Evolutionary conservation across 2,329 filamentous ascomycete species (phyloP).

Genomic region (Sporothrix dimorphospora): DNA sequence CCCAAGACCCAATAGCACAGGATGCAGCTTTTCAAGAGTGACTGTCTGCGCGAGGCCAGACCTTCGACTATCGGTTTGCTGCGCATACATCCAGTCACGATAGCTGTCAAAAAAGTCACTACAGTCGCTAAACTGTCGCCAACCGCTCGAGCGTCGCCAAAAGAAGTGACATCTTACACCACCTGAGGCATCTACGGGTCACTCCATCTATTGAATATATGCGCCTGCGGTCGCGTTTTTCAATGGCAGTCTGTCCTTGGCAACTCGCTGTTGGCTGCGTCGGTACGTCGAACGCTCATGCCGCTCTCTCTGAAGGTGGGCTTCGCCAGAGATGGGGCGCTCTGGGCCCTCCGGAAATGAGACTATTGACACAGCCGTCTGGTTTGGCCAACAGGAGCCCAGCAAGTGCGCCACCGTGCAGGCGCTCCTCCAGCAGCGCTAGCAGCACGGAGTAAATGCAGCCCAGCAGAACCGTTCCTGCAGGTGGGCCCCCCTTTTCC

Average conservation of each 20-base stretch:
- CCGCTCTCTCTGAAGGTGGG: background rate
- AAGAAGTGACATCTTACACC: constrained; percentile 1
- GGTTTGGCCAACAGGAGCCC: background rate
- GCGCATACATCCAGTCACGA: background rate
- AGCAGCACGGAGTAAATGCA: background rate
- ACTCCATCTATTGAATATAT: background rate
- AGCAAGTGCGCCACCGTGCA: background rate
- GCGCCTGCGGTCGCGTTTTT: background rate
- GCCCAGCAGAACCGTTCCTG: constrained; percentile 13
- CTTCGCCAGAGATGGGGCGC: background rate
- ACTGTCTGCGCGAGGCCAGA: background rate
- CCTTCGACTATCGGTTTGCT: background rate
- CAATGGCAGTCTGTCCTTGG: background rate
- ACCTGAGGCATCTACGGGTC: background rate
- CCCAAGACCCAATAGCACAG: background rate
- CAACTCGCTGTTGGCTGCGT: background rate
- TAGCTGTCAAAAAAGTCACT: background rate
- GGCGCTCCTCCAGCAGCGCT: background rate
- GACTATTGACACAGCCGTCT: constrained; percentile 4
- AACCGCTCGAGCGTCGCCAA: background rate
- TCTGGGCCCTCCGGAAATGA: constrained; percentile 7
- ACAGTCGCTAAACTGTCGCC: background rate
- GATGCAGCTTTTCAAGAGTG: background rate
- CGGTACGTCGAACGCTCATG: background rate
- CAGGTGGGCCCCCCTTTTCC: background rate